Conservation (phyloP, 805 yeast species). For the Pichia phayaonensis region DNA sequence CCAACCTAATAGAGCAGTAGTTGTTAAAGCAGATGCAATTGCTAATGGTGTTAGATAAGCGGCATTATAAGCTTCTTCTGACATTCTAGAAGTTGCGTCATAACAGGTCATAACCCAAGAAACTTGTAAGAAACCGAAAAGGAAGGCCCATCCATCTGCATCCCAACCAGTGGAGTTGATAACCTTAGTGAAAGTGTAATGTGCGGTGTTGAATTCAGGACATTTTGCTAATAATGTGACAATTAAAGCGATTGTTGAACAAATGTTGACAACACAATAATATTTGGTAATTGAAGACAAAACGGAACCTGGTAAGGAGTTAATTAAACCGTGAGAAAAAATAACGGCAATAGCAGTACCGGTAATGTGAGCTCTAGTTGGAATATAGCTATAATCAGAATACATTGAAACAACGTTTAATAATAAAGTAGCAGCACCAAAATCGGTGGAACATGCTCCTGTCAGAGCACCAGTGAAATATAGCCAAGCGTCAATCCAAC, state of each 20-base stretch:
- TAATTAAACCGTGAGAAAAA: slow-evolving; percentile 40
- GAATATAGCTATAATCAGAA: slow-evolving; percentile 30
- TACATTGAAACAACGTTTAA: slow-evolving; percentile 39
- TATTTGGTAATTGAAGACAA: slow-evolving; percentile 44
- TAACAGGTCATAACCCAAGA: slow-evolving; percentile 55
- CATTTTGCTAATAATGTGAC: slow-evolving; percentile 49
- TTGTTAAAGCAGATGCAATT: slow-evolving; percentile 43
- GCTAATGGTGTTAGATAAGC: slow-evolving; percentile 51
- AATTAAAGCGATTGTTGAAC: slow-evolving; percentile 42
- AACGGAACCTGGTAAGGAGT: slow-evolving; percentile 44
- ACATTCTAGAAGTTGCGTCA: slow-evolving; percentile 48
- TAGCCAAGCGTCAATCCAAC: slow-evolving; percentile 49
- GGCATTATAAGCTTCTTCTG: slow-evolving; percentile 49
- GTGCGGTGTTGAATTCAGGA: slow-evolving; percentile 37
- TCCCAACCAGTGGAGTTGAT: slow-evolving; percentile 45
- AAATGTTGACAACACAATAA: slow-evolving; percentile 42
- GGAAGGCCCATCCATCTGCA: slow-evolving; percentile 46
- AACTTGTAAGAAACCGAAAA: slow-evolving; percentile 48
- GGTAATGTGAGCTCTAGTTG: slow-evolving; percentile 38
- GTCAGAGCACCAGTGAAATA: slow-evolving; percentile 42
- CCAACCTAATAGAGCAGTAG: slow-evolving; percentile 46
- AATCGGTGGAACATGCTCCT: slow-evolving; percentile 46
- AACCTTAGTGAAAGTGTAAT: slow-evolving; percentile 41
- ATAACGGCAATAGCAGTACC: slow-evolving; percentile 46
- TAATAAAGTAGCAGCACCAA: slow-evolving; percentile 43